Conservation (phyloP, 2,329 filamentous ascomycete species). For the Pochonia chlamydosporia region DNA sequence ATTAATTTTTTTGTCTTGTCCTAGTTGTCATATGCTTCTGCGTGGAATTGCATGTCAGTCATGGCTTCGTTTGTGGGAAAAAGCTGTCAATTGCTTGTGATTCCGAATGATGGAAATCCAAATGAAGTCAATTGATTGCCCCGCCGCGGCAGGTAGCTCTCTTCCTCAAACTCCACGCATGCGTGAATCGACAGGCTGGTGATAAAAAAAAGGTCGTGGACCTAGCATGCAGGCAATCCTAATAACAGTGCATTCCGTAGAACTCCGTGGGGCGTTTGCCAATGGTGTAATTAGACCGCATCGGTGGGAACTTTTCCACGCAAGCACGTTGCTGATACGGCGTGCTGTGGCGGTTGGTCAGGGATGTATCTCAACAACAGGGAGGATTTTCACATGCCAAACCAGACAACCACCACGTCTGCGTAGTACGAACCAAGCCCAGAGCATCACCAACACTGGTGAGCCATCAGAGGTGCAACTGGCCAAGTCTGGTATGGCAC, state of each 20-base stretch:
- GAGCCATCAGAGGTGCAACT: background rate
- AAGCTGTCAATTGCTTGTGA: background rate
- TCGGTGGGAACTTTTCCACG: background rate
- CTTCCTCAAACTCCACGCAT: too few species aligned
- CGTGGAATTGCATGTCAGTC: background rate
- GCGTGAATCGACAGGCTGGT: too few species aligned
- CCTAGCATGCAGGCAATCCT: too few species aligned
- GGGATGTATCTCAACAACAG: constrained; percentile 5
- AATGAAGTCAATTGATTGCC: background rate
- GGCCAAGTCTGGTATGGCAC: background rate
- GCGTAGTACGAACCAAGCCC: background rate
- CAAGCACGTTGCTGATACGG: background rate
- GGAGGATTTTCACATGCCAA: constrained; percentile 4
- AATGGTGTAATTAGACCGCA: background rate
- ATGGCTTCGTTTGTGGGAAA: too few species aligned
- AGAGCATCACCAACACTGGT: background rate
- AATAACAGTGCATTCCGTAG: background rate
- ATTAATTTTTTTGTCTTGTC: background rate
- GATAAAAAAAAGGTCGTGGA: too few species aligned
- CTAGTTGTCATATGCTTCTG: background rate
- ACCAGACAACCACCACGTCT: background rate
- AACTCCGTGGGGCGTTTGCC: background rate
- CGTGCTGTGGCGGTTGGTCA: constrained; percentile 11
- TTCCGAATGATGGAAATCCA: background rate
- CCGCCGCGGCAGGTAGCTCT: background rate